Conservation (phyloP, 345 rosid species). For the Cardamine resedifolia region DNA sequence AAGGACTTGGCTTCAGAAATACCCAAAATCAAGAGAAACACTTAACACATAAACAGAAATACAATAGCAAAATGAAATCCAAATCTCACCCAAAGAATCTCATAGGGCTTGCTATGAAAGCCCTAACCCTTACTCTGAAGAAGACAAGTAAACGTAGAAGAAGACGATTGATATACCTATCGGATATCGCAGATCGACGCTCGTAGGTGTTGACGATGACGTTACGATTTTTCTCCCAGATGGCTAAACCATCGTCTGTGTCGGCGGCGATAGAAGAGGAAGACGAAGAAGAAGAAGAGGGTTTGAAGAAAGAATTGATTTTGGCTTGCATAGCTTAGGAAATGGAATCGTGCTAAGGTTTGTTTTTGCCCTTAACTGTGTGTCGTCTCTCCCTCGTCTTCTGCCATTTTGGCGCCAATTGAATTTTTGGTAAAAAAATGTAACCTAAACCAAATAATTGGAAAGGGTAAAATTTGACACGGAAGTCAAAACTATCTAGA, state of each 20-base stretch:
- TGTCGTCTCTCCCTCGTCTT: background rate
- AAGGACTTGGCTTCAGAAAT: constrained; percentile 22
- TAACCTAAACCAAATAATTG: background rate
- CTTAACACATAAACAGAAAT: background rate
- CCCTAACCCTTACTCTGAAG: background rate
- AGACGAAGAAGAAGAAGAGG: constrained; percentile 36
- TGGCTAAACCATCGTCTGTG: constrained; percentile 41
- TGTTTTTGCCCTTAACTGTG: background rate
- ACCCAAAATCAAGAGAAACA: constrained; percentile 1
- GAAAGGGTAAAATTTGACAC: background rate
- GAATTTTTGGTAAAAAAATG: background rate
- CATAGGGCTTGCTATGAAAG: background rate
- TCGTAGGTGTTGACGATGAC: constrained; percentile 47
- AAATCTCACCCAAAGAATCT: background rate
- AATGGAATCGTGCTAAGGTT: background rate
- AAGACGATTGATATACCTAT: constrained; percentile 36
- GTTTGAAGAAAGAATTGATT: constrained; percentile 75
- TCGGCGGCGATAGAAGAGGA: constrained; percentile 16
- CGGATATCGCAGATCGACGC: constrained; percentile 45
- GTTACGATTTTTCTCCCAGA: constrained; percentile 46
- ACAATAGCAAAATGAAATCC: background rate
- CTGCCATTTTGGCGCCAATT: constrained; percentile 24
- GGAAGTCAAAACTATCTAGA: background rate
- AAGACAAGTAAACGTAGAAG: background rate
- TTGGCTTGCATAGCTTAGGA: constrained; percentile 57